Conservation (phyloP, 495 filamentous ascomycete genomes). For the Tuber borchii region DNA sequence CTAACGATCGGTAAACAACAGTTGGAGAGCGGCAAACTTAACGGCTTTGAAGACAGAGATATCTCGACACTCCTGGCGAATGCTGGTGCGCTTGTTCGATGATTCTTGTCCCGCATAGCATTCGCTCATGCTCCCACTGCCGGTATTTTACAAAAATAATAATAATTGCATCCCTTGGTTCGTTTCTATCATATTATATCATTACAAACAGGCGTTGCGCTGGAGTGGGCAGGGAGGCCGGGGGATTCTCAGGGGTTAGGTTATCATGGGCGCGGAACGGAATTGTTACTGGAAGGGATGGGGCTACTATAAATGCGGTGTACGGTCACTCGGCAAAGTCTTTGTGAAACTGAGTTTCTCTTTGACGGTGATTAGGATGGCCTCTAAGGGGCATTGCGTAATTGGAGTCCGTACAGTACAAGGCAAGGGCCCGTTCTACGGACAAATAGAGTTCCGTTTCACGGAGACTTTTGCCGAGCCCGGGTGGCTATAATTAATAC, state of each 20-base stretch:
- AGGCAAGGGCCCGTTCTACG: neutral
- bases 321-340: neutral
- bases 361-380: neutral
- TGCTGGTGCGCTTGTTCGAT: constrained; percentile 17
- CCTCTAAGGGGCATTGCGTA: neutral
- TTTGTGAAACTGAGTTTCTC: neutral
- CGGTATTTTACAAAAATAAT: neutral
- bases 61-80: constrained; percentile 29
- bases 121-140: neutral
- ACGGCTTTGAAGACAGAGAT: constrained; percentile 34
- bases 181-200: neutral
- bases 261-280: neutral
- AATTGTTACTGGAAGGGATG: neutral
- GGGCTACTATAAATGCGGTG: neutral
- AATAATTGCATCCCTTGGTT: neutral
- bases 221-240: neutral
- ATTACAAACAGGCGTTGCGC: neutral
- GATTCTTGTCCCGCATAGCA: neutral
- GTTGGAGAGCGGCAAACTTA: constrained; percentile 35
- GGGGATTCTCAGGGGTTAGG: neutral
- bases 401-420: too few species aligned
- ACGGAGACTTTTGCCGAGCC: neutral
- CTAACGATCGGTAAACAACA: constrained; percentile 12
- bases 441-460: neutral
- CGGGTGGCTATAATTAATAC: neutral